Conservation (phyloP, 768 basidiomycete genomes). For the Phanerodontia chrysosporium region DNA sequence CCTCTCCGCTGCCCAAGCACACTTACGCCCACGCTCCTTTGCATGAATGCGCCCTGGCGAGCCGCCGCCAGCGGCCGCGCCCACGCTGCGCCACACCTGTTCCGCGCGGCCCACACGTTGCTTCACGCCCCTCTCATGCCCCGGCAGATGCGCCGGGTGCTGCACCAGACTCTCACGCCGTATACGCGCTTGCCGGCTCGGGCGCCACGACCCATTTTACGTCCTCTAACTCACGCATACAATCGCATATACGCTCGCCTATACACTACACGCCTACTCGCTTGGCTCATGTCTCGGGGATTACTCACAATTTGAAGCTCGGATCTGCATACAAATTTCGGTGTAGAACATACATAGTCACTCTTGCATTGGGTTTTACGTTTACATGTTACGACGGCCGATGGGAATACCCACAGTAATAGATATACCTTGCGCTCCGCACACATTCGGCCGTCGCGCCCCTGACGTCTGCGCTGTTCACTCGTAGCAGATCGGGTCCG, state of each 20-base stretch:
- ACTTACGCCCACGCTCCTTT: neutral
- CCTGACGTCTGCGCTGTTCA: neutral
- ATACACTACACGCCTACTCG: neutral
- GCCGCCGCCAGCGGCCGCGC: neutral
- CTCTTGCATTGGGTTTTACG: neutral
- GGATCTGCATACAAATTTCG: neutral
- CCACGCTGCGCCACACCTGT: neutral
- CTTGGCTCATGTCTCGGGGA: neutral
- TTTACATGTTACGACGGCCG: neutral
- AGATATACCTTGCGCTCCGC: neutral
- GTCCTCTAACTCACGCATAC: neutral
- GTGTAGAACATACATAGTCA: neutral
- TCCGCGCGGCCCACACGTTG: slow-evolving; percentile 2
- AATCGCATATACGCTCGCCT: neutral
- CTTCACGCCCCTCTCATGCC: neutral
- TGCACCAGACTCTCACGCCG: neutral
- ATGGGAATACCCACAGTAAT: neutral
- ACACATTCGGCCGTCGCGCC: neutral
- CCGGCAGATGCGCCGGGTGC: neutral
- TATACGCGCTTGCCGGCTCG: neutral
- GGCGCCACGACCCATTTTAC: neutral
- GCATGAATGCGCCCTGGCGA: neutral
- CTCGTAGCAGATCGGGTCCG: neutral
- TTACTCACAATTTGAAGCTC: neutral
- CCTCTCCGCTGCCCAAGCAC: neutral